Evolutionary conservation across 176 grass and related monocot species (phyloP), one percentile per base, ranked within the genome.

Genomic region (Urochloa ruziziensis): DNA sequence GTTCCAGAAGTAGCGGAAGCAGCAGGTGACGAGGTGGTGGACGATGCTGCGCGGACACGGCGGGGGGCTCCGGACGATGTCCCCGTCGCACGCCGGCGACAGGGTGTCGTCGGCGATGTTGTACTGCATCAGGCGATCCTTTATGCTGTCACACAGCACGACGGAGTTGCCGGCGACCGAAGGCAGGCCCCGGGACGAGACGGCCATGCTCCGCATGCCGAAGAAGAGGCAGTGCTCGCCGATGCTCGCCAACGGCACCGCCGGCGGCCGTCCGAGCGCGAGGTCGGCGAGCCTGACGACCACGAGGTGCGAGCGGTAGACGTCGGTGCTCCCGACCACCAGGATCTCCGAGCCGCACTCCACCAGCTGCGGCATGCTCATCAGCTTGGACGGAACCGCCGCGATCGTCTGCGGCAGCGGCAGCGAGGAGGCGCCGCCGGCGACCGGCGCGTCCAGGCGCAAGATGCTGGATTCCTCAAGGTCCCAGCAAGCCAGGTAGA

Each of bases 181-280:
- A 56, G 64, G 34, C n/a, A 81, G 4, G 8, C 32, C 54, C 5
- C 28, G 70, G 36, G 49, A 30, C 66, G 67, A 70, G 0, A 82
- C 51, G 0, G 79, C 10, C 24, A 81, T 14, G 35, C 65, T 81
- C 1, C 30, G 36, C 36, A 10, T 28, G 5, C 64, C 64, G 8
- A 81, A 21, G 49, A 81, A 30, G 48, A 81, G 48, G 35, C 64
- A 2, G 34, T 81, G 33, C 34, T 81, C 48, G 3, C 79, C 79
- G 1, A 81, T 69, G 79, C 64, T 81, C 28, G 18, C 39, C 63
- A 81, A 4, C 12, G 79, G 79, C 21, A 0, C 15, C 3, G 33
- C 63, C 29, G 33, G 16, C 0, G n/a, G n/a, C 2, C 14, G 39
- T 48, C 64, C 1, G 1, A 14, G 2, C 68, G 9, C n/a, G 64